Evolutionary conservation across 1,284 basidiomycete species (phyloP).

Genomic region (Pisolithus thermaeus): DNA sequence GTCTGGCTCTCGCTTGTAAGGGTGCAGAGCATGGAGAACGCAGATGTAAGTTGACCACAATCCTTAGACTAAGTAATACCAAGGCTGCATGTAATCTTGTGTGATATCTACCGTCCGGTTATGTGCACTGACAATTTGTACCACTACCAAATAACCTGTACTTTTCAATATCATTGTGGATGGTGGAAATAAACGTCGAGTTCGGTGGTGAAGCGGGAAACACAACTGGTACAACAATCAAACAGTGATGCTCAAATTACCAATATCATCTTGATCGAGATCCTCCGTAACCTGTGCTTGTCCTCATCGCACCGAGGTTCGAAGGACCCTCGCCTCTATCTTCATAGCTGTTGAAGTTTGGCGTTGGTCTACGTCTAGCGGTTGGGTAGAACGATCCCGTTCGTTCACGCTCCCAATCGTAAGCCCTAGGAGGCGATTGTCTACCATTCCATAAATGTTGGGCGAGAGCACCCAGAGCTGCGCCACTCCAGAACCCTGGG

Average conservation of each 20-base stretch:
- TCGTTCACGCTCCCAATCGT: constrained; percentile 51
- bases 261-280: constrained; percentile 46
- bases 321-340: constrained; percentile 68
- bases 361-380: constrained; percentile 17
- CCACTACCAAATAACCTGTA: background rate
- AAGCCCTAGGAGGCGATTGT: constrained; percentile 23
- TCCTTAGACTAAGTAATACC: background rate
- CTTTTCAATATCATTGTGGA: background rate
- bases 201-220: background rate
- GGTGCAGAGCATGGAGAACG: background rate
- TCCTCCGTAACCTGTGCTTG: constrained; percentile 66
- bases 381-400: constrained; percentile 14
- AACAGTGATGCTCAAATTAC: background rate
- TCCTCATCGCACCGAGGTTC: constrained; percentile 56
- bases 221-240: background rate
- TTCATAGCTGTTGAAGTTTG: constrained; percentile 32
- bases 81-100: background rate
- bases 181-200: too few relatives aligned
- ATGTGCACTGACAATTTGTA: background rate
- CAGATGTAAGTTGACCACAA: background rate
- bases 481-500: constrained; percentile 81
- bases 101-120: background rate
- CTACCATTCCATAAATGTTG: constrained; percentile 48
- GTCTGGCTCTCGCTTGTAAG: background rate
- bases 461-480: constrained; percentile 61